Evolutionary conservation across 345 rosid species (phyloP).

Genomic region (Citrus unshiu): DNA sequence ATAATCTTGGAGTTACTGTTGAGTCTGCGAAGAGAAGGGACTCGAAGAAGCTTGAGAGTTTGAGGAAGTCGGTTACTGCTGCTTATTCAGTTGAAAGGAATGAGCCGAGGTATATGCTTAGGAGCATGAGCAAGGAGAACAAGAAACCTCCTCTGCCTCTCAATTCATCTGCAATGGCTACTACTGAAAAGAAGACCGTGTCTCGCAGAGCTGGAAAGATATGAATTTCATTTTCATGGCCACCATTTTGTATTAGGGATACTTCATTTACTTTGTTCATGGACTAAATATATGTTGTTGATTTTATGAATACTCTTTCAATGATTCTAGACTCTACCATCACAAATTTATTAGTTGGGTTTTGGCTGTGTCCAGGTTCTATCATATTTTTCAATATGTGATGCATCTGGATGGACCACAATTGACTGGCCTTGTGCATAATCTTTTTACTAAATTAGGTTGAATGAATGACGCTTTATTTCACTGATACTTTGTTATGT

Average conservation of each 20-base stretch:
- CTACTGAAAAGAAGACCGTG: constrained; percentile 24
- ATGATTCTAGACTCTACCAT: not conserved
- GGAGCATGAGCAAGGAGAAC: constrained; percentile 77
- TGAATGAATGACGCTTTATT: not conserved
- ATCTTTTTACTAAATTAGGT: not conserved
- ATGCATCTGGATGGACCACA: not conserved
- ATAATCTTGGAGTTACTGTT: constrained; percentile 56
- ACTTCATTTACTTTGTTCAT: not conserved
- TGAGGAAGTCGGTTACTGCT: constrained; percentile 49
- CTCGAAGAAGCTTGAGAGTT: constrained; percentile 42
- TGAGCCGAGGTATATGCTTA: constrained; percentile 64
- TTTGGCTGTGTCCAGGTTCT: not conserved
- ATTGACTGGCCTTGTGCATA: not conserved
- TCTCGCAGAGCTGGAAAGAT: constrained; percentile 27
- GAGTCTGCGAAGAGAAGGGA: constrained; percentile 60
- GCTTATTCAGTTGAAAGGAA: constrained; percentile 43
- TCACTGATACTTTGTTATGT: not conserved
- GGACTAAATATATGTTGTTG: not conserved
- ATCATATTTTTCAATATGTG: not conserved
- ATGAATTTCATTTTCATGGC: constrained; percentile 9
- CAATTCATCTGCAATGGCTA: constrained; percentile 15
- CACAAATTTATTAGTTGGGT: not conserved
- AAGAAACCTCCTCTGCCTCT: constrained; percentile 58
- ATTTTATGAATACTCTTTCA: not conserved
- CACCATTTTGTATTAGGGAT: not conserved